Evolutionary conservation across 1,284 basidiomycete species (phyloP).

Genomic region (Serendipita sp.): DNA sequence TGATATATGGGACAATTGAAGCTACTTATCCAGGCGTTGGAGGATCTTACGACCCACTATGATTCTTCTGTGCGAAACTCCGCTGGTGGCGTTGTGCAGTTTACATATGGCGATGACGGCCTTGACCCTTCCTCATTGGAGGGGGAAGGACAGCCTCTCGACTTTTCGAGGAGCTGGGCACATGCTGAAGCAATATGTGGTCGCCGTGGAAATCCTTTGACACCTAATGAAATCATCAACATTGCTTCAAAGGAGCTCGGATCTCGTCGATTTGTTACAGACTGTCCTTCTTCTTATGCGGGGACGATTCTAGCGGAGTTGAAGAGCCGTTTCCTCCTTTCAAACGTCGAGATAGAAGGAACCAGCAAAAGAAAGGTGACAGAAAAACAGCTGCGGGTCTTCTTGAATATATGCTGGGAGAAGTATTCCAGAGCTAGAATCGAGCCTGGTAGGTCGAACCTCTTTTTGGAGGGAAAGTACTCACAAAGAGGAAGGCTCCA

Average conservation of each 20-base stretch:
- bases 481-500: slow-evolving; percentile 49
- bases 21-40: slow-evolving; percentile 45
- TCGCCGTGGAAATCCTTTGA: not conserved
- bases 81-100: slow-evolving; percentile 93
- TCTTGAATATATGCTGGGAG: slow-evolving; percentile 79
- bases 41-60: slow-evolving; percentile 94
- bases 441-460: slow-evolving; percentile 57
- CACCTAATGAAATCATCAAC: not conserved
- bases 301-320: not conserved
- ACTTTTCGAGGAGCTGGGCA: slow-evolving; percentile 75
- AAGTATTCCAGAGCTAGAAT: slow-evolving; percentile 91
- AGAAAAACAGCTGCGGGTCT: slow-evolving; percentile 58
- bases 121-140: slow-evolving; percentile 94
- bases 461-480: not conserved
- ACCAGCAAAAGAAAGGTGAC: slow-evolving; percentile 90
- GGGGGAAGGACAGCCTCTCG: slow-evolving; percentile 81
- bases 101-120: slow-evolving; percentile 94
- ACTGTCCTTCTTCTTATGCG: too few relatives aligned
- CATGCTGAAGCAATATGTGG: slow-evolving; percentile 39
- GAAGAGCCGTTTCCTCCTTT: not conserved
- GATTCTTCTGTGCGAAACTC: slow-evolving; percentile 96
- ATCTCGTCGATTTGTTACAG: too few relatives aligned
- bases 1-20: not conserved
- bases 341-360: slow-evolving; percentile 48
- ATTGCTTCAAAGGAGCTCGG: not conserved